A percentile compares a stretch with the other conserved stretches of the same genome.
Conservation (phyloP, 176 grass and related monocot genomes). For the Puccinellia tenuiflora region DNA sequence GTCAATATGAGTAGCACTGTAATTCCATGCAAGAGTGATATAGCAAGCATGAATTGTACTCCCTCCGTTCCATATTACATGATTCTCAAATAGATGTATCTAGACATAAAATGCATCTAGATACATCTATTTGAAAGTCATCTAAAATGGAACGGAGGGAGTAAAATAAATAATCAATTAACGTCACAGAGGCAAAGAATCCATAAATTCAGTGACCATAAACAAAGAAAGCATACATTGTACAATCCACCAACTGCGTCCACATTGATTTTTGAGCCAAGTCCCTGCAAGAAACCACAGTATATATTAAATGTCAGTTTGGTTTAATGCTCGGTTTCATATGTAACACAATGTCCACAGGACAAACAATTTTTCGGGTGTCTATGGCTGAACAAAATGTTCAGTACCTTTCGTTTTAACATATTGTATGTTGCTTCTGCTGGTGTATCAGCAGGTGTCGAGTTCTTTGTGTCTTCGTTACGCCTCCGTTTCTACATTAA, state of each 20-base stretch:
- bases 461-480: slow-evolving; percentile 54
- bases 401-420: slow-evolving; percentile 77
- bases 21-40: neutral
- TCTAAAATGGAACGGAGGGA: too few relatives aligned
- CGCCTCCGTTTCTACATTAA: slow-evolving; percentile 51
- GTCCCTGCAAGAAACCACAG: slow-evolving; percentile 37
- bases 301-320: neutral
- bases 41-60: neutral
- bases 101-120: too few relatives aligned
- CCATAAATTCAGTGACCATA: neutral
- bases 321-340: neutral
- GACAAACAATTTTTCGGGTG: neutral
- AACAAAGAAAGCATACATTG: slow-evolving; percentile 45
- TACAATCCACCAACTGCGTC: slow-evolving; percentile 62
- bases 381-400: neutral
- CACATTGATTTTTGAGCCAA: slow-evolving; percentile 62
- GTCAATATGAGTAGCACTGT: neutral
- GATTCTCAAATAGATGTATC: too few relatives aligned
- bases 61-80: too few relatives aligned
- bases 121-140: too few relatives aligned
- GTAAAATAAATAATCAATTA: too few relatives aligned
- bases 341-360: neutral
- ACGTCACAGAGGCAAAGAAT: too few relatives aligned
- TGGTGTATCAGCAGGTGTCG: slow-evolving; percentile 64
- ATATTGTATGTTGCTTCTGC: slow-evolving; percentile 81